phyloP scores from a whole-genome alignment of 768 basidiomycete species.

The Gautieria morchelliformis region DNA sequence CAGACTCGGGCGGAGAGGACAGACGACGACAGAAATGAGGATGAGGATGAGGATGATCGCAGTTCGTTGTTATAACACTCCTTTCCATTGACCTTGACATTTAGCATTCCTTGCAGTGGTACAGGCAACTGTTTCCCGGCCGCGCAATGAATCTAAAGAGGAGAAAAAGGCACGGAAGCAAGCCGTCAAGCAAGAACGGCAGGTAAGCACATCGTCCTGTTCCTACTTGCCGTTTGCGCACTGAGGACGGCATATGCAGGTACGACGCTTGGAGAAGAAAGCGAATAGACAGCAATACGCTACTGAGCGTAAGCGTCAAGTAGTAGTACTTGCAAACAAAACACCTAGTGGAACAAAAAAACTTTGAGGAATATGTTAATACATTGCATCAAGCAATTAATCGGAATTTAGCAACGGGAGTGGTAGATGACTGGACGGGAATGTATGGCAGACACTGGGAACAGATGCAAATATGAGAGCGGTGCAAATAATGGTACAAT shows the following conservation, averaged over 20 bases:
- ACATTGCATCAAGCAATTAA: neutral
- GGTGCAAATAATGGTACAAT: neutral
- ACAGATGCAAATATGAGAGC: neutral
- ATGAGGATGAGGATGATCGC: conserved; percentile 16
- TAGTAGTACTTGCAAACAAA: conserved; percentile 35
- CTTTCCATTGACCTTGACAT: neutral
- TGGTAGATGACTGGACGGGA: neutral
- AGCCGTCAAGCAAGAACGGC: conserved; percentile 57
- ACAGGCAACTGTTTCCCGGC: conserved; percentile 51
- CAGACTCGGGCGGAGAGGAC: conserved; percentile 20
- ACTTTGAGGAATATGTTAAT: conserved; percentile 19
- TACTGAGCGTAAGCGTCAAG: conserved; percentile 53
- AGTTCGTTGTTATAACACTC: neutral
- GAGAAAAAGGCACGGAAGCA: conserved; percentile 66
- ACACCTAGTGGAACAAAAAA: conserved; percentile 40
- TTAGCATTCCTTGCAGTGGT: conserved; percentile 21
- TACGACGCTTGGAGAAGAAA: conserved; percentile 60
- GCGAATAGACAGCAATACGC: conserved; percentile 52
- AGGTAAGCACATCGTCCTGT: conserved; percentile 17
- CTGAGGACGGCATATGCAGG: neutral
- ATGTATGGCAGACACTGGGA: neutral
- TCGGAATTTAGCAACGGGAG: neutral
- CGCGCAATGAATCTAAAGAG: conserved; percentile 67
- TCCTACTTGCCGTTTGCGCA: neutral
- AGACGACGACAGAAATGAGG: conserved; percentile 21